phyloP scores from a whole-genome alignment of 1,139 yeast genomes.

The Kurtzmaniella natalensis region DNA sequence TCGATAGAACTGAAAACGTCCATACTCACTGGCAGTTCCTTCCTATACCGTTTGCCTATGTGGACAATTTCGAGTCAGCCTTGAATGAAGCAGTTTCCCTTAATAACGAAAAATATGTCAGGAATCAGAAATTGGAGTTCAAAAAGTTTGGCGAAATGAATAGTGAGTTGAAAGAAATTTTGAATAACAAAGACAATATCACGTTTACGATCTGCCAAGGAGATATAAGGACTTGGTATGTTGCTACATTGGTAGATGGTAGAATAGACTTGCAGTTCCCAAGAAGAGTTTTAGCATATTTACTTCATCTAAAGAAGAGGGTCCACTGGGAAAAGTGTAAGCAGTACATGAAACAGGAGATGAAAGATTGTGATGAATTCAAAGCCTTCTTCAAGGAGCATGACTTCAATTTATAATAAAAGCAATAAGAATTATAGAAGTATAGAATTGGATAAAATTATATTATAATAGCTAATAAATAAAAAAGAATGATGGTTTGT shows the following conservation, averaged over 20 bases:
- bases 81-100: constrained; percentile 35
- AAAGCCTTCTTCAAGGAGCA: constrained; percentile 43
- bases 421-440: neutral
- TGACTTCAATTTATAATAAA: constrained; percentile 32
- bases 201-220: constrained; percentile 26
- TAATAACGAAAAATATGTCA: constrained; percentile 47
- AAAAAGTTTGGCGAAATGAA: constrained; percentile 22
- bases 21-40: constrained; percentile 65
- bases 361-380: constrained; percentile 55
- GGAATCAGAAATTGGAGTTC: constrained; percentile 42
- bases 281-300: constrained; percentile 63
- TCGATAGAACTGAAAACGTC: constrained; percentile 51
- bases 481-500: no score
- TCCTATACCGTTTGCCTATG: constrained; percentile 47
- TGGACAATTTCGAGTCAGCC: constrained; percentile 31
- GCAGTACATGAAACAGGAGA: constrained; percentile 56
- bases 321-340: constrained; percentile 70
- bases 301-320: constrained; percentile 56
- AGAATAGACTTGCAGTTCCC: constrained; percentile 73
- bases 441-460: constrained; percentile 1
- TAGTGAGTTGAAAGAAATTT: constrained; percentile 17
- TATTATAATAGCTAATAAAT: no score
- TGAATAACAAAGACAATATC: constrained; percentile 38
- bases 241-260: constrained; percentile 13
- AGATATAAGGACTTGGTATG: constrained; percentile 12